phyloP scores from a whole-genome alignment of 2,329 filamentous ascomycete genomes.

The Hypoxylon sp. region DNA sequence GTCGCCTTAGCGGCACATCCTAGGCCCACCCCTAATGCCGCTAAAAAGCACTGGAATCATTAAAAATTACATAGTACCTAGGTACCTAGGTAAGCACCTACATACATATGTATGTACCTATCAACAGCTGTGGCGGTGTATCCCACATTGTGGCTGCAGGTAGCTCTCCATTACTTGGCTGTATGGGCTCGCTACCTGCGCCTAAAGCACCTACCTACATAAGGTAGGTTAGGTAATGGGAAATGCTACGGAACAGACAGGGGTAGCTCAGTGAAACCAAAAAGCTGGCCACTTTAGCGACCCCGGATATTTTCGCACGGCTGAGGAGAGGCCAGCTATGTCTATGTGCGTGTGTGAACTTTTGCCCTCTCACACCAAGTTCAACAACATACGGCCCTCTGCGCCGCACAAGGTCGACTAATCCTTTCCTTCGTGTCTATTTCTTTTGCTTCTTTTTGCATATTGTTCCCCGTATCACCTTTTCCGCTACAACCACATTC shows the following conservation, averaged over 20 bases:
- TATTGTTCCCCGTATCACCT: slow-evolving; percentile 24
- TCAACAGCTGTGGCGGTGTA: slow-evolving; percentile 16
- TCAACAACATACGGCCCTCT: slow-evolving; percentile 23
- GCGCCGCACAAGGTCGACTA: slow-evolving; percentile 39
- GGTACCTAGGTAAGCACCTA: too few relatives aligned
- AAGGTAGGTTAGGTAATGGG: too few relatives aligned
- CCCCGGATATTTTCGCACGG: slow-evolving; percentile 43
- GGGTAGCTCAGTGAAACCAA: slow-evolving; percentile 44
- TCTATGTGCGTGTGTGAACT: slow-evolving; percentile 27
- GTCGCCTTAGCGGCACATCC: neutral
- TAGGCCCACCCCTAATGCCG: too few relatives aligned
- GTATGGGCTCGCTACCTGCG: slow-evolving; percentile 9
- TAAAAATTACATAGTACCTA: too few relatives aligned
- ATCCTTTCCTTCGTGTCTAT: slow-evolving; percentile 33
- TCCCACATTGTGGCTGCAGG: slow-evolving; percentile 28
- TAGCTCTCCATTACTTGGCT: neutral
- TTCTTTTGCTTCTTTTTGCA: slow-evolving; percentile 35
- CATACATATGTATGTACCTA: slow-evolving; percentile 4
- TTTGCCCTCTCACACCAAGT: slow-evolving; percentile 32
- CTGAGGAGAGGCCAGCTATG: slow-evolving; percentile 51
- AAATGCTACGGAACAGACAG: slow-evolving; percentile 36
- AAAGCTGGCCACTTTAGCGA: slow-evolving; percentile 40
- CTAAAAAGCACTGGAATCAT: too few relatives aligned
- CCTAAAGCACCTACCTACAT: too few relatives aligned
- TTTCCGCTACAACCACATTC: slow-evolving; percentile 2